Conservation (phyloP, 371 early-diverging fungal species). For the Choanephora cucurbitarum region DNA sequence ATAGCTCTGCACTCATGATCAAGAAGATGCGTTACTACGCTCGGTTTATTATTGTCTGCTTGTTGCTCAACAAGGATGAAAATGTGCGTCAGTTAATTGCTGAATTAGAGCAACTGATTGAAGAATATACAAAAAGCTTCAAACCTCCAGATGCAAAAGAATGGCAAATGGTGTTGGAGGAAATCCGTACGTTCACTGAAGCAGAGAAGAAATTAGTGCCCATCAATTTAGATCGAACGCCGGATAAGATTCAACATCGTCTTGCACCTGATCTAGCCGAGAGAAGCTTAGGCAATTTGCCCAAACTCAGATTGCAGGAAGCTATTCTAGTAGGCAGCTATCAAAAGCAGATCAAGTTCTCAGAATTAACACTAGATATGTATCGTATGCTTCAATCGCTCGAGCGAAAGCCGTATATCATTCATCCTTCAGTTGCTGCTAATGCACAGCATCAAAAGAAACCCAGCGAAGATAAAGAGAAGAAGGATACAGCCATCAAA, state of each 20-base stretch:
- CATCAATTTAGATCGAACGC: slow-evolving; percentile 56
- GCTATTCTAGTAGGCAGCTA: slow-evolving; percentile 93
- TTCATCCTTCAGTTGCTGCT: slow-evolving; percentile 21
- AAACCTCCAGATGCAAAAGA: slow-evolving; percentile 90
- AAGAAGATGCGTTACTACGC: slow-evolving; percentile 97
- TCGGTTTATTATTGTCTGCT: slow-evolving; percentile 93
- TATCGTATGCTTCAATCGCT: slow-evolving; percentile 91
- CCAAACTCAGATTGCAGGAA: slow-evolving; percentile 76
- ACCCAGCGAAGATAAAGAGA: slow-evolving; percentile 4
- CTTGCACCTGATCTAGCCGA: slow-evolving; percentile 61
- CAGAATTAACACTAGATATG: slow-evolving; percentile 95
- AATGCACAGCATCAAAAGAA: slow-evolving; percentile 6
- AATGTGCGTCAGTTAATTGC: slow-evolving; percentile 77
- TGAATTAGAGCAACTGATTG: slow-evolving; percentile 80
- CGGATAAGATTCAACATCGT: slow-evolving; percentile 66
- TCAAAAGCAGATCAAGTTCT: slow-evolving; percentile 92
- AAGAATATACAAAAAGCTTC: slow-evolving; percentile 84
- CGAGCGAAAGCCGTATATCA: slow-evolving; percentile 42
- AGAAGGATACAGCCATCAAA: slow-evolving; percentile 7
- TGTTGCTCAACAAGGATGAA: slow-evolving; percentile 83
- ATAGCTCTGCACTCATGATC: slow-evolving; percentile 86
- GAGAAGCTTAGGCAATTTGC: slow-evolving; percentile 36
- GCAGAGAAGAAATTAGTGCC: slow-evolving; percentile 88
- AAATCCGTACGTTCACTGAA: slow-evolving; percentile 88
- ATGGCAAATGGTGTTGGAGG: slow-evolving; percentile 91